Evolutionary conservation across 2,329 filamentous ascomycete species (phyloP).

Genomic region (Zasmidium cellare): DNA sequence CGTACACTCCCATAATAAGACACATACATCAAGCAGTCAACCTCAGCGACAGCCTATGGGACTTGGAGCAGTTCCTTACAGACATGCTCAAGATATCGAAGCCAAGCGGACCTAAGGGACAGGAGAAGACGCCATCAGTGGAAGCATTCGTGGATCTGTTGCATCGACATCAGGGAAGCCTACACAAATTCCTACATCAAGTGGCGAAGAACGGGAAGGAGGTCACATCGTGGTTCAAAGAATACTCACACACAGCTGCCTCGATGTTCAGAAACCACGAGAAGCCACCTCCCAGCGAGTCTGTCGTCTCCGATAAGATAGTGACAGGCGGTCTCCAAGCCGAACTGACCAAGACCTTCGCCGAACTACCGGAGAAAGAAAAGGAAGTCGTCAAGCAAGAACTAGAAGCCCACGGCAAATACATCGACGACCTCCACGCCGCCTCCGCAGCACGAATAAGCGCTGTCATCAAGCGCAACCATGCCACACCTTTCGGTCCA

Average conservation of each 20-base stretch:
- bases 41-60: conserved; percentile 66
- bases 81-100: conserved; percentile 65
- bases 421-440: conserved; percentile 57
- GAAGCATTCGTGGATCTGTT: conserved; percentile 71
- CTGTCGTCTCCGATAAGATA: conserved; percentile 28
- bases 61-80: conserved; percentile 67
- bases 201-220: conserved; percentile 68
- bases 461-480: conserved; percentile 50
- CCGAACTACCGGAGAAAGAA: conserved; percentile 49
- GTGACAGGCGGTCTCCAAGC: conserved; percentile 46
- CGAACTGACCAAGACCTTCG: conserved; percentile 44
- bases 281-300: conserved; percentile 22
- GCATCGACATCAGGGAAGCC: conserved; percentile 61
- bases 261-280: conserved; percentile 53
- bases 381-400: conserved; percentile 50
- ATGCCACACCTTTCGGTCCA: conserved; percentile 58
- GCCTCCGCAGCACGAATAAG: conserved; percentile 59
- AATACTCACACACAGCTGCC: conserved; percentile 61
- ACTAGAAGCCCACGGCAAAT: conserved; percentile 61
- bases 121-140: conserved; percentile 56
- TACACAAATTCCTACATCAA: conserved; percentile 72
- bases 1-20: conserved; percentile 74
- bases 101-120: conserved; percentile 27
- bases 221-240: conserved; percentile 60
- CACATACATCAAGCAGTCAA: conserved; percentile 70